Evolutionary conservation across 305 asterid genomes (phyloP).

Genomic region (Fraxinus sp.): DNA sequence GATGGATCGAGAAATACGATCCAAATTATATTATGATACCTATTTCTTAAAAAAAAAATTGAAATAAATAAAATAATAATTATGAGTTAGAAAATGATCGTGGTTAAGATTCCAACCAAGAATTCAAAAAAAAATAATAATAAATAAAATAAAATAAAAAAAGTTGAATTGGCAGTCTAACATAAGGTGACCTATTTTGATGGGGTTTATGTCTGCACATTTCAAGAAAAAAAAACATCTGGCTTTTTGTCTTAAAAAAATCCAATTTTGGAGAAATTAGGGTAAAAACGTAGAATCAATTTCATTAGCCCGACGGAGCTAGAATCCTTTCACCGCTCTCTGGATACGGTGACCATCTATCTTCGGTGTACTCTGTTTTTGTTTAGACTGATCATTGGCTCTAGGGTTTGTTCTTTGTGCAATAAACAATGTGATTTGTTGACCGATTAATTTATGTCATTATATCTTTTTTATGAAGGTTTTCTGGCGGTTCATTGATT

Average conservation of each 20-base stretch:
- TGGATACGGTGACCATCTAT: constrained; percentile 38
- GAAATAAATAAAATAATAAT: too few relatives aligned
- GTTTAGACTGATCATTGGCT: constrained; percentile 29
- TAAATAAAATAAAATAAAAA: too few relatives aligned
- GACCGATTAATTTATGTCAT: constrained; percentile 9
- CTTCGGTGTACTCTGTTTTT: constrained; percentile 4
- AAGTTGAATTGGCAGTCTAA: constrained; percentile 3
- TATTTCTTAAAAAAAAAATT: background rate
- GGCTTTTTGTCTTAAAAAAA: background rate
- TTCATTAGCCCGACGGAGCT: background rate
- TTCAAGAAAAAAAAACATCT: background rate
- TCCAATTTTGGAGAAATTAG: constrained; percentile 30
- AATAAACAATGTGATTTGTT: constrained; percentile 23
- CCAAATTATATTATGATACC: background rate
- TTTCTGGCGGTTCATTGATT: constrained; percentile 13
- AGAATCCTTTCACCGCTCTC: constrained; percentile 21
- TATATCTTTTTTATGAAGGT: constrained; percentile 10
- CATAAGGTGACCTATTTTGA: constrained; percentile 29
- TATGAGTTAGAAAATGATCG: background rate
- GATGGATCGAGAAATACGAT: background rate
- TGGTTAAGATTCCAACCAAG: background rate
- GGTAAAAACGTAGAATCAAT: constrained; percentile 30
- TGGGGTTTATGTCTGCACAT: background rate
- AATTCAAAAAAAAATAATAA: background rate
- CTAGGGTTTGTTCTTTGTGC: constrained; percentile 33